Evolutionary conservation across 1,284 basidiomycete species (phyloP), one percentile per base, ranked within the genome.

Genomic region (Takashimella koratensis): DNA sequence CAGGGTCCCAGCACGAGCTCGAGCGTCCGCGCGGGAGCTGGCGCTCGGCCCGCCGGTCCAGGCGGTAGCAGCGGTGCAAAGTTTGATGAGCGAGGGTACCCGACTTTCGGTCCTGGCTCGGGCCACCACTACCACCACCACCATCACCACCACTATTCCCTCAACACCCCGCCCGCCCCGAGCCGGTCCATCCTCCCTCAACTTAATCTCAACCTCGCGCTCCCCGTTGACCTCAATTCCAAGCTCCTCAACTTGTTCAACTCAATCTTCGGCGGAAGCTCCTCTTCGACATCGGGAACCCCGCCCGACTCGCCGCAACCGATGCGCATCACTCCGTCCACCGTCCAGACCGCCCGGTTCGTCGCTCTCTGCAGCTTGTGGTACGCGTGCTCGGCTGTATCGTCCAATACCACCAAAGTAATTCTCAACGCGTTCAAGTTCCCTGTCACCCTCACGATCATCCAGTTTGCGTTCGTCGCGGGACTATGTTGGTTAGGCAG

Each of bases 391-490:
- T 75, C 72, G n/a, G 76, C 76, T 2, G 51, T 77, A 5, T 75
- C 73, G 2, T 74, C 71, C 51, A 77, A 77, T 53, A 76, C 76
- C 13, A 75, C 74, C 51, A 77, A 77, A 58, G 72, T 76, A 47
- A 77, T 77, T 47, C 64, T 77, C 52, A 77, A 73, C 60, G 69
- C 68, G 52, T 77, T 76, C 63, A 64, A 63, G 45, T 77, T 67
- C 60, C 76, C 76, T 1, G 71, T 77, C 39, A 77, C 76, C 10
- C 83, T 98, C 67, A 98, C 96, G n/a, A 88, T 98, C 70, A 82
- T 98, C 63, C 96, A 99, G 74, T 98, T 98, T 73, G 89, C 85
- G 60, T 97, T 98, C 71, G 88, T 98, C 51, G 87, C 92, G 11
- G 79, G 79, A 13, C 95, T 88, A 76, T 96, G 90, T 69, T 79